phyloP scores from a whole-genome alignment of 805 yeast genomes.

The Maudiozyma turicensis region DNA sequence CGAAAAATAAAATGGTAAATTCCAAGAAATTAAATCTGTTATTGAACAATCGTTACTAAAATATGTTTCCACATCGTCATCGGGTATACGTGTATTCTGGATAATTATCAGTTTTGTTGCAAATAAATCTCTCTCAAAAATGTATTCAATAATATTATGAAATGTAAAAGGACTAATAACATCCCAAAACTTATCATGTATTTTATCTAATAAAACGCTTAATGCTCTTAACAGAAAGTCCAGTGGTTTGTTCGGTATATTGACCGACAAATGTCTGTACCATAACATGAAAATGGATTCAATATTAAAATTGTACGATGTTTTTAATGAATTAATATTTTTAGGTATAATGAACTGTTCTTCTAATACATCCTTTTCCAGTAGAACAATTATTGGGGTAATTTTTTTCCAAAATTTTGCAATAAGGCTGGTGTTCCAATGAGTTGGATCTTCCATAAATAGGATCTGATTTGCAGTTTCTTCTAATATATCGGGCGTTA shows the following conservation, averaged over 20 bases:
- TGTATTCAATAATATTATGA: slow-evolving; percentile 47
- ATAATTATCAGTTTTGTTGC: slow-evolving; percentile 28
- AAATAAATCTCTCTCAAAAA: slow-evolving; percentile 46
- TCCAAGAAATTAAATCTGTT: slow-evolving; percentile 48
- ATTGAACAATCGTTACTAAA: slow-evolving; percentile 26
- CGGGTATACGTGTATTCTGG: slow-evolving; percentile 20
- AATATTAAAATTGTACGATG: slow-evolving; percentile 21
- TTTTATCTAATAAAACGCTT: slow-evolving; percentile 33
- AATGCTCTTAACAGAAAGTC: slow-evolving; percentile 50
- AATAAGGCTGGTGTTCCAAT: slow-evolving; percentile 31
- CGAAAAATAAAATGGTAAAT: slow-evolving; percentile 35
- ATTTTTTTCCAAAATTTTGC: slow-evolving; percentile 27
- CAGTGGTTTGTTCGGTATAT: slow-evolving; percentile 30
- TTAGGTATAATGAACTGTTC: slow-evolving; percentile 24
- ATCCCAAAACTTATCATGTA: slow-evolving; percentile 45
- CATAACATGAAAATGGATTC: slow-evolving; percentile 28
- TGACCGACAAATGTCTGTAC: slow-evolving; percentile 23
- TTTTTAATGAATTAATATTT: slow-evolving; percentile 23
- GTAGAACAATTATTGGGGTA: slow-evolving; percentile 21
- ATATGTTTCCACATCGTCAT: slow-evolving; percentile 24
- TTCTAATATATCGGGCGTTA: slow-evolving; percentile 37
- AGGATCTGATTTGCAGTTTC: slow-evolving; percentile 46
- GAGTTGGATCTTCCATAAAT: slow-evolving; percentile 43
- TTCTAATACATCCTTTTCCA: slow-evolving; percentile 18
- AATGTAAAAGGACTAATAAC: slow-evolving; percentile 44